Percentiles rank a stretch among this genome's conserved stretches.
Conservation (phyloP, 768 basidiomycete genomes). For the Tylopilus felleus region DNA sequence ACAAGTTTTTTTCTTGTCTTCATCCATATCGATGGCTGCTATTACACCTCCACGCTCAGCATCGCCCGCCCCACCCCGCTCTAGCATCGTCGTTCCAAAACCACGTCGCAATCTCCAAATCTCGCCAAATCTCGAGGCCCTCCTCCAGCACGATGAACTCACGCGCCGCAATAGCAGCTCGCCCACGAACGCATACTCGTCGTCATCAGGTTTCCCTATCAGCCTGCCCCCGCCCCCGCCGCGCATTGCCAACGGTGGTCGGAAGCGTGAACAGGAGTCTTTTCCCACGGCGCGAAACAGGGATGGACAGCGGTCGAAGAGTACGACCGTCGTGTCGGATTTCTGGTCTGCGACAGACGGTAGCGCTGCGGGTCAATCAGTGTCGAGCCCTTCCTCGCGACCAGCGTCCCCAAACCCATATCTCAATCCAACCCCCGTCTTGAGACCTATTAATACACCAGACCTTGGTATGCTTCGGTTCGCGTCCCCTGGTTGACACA, state of each 20-base stretch:
- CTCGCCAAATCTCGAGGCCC: constrained; percentile 57
- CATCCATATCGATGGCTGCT: constrained; percentile 18
- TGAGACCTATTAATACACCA: constrained; percentile 7
- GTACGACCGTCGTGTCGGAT: constrained; percentile 13
- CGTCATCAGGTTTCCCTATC: constrained; percentile 17
- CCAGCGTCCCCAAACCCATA: constrained; percentile 32
- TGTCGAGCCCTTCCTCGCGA: constrained; percentile 15
- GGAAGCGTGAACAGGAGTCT: constrained; percentile 20
- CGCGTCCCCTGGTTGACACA: background rate
- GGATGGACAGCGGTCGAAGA: constrained; percentile 14
- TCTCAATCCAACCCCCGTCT: constrained; percentile 36
- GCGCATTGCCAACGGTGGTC: constrained; percentile 13
- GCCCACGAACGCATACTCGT: constrained; percentile 15
- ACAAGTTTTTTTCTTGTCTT: background rate
- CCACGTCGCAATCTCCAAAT: constrained; percentile 40
- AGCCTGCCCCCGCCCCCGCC: constrained; percentile 37
- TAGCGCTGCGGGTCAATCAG: background rate
- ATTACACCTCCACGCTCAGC: constrained; percentile 21
- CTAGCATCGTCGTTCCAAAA: constrained; percentile 1
- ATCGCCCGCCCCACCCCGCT: constrained; percentile 9
- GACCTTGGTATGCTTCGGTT: constrained; percentile 16
- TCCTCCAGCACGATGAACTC: constrained; percentile 56
- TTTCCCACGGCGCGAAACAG: constrained; percentile 16
- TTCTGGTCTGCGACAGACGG: constrained; percentile 21
- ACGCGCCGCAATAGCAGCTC: constrained; percentile 33